Evolutionary conservation across 2,329 filamentous ascomycete species (phyloP), one percentile per base, ranked within the genome.

Genomic region (Herpomyces periplanetae): DNA sequence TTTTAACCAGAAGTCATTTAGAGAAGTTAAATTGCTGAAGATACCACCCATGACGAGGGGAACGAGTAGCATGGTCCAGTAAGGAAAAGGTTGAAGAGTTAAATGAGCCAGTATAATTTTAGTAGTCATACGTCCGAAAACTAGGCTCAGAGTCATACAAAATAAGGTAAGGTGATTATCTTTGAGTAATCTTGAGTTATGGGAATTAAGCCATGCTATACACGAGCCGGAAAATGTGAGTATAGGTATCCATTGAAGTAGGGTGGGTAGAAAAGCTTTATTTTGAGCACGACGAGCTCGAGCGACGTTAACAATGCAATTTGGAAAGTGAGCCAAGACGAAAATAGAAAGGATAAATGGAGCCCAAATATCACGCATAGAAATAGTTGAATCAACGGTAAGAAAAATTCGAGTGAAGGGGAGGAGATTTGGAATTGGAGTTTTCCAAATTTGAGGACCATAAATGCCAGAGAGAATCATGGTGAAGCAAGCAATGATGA

Each of bases 21-120:
- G 34, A 17, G 52, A 49, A 3, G 75, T 75, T 21, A 87, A 42
- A 40, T 91, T 88, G 10, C 54, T 61, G 15, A 91, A 42, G 2
- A 75, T 31, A 4, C 71, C 73, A 20, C 80, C 80, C 19, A 65
- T 64, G 18, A 88, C 50, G 15, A 96, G 56, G 4, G 80, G 80
- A 13, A 53, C 56, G 14, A 91, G 49, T 51, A 91, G 65, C 18
- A 80, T 51, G 5, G 80, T 91, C 71, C 73, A 91, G 49, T 66
- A 84, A 1, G 80, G 80, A 41, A 91, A 96, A 3, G 75, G 66
- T 37, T 91, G 80, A 26, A 57, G 57, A 2, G 80, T 80, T 19
- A 96, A 47, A 38, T 96, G 80, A 2, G 80, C 75, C 8, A 96
- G 57, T 34, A 96, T 96, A 39, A 91, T 91, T 46, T 91, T 96